Evolutionary conservation across 108 stramenopile species (phyloP), one percentile per base, ranked within the genome.

Genomic region (Stephanodiscus minutulus): DNA sequence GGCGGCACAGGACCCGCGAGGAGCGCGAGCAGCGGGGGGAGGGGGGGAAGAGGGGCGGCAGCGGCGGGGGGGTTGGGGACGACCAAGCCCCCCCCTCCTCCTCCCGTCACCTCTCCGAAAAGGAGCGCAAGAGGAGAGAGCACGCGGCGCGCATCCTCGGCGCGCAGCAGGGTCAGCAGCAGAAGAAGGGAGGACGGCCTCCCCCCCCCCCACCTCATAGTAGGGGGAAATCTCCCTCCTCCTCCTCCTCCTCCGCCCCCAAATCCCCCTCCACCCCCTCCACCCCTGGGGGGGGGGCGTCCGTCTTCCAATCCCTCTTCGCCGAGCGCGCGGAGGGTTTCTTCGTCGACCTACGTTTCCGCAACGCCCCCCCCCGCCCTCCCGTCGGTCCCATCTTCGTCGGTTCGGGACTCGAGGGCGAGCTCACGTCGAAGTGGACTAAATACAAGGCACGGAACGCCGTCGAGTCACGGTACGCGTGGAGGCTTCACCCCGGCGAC

Each of bases 321-420:
- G 60, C 65, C 41, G 85, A 91, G 43, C 64, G 94, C 18, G 86
- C 94, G 24, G 82, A 90, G 52, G 94, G 94, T 10, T 95, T 95
- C 82, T 84, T 86, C 52, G 87, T 95, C 53, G 88, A 89, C 10
- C 83, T 95, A 47, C 65, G 65, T 6, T 95, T 95, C 77, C 81
- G 94, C 3, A 95, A 95, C 71, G 94, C 94, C 9, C 91, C 94
- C 7, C 94, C 94, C 21, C 85, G 94, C 44, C 94, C 94, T 8
- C 94, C 94, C 21, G 94, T 95, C 15, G 94, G 94, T 15, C 94
- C 94, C 1, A 83, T 82, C 73, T 95, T 95, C 77, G 90, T 95
- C 5, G 94, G 94, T 0, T 64, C 75, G 10, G 87, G 87, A 31
- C 68, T 95, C 21, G 86, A 90, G 41, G 94, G 86, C 11, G 87